phyloP scores from a whole-genome alignment of 1,284 basidiomycete species.

The Pulchroboletus neoregius region DNA sequence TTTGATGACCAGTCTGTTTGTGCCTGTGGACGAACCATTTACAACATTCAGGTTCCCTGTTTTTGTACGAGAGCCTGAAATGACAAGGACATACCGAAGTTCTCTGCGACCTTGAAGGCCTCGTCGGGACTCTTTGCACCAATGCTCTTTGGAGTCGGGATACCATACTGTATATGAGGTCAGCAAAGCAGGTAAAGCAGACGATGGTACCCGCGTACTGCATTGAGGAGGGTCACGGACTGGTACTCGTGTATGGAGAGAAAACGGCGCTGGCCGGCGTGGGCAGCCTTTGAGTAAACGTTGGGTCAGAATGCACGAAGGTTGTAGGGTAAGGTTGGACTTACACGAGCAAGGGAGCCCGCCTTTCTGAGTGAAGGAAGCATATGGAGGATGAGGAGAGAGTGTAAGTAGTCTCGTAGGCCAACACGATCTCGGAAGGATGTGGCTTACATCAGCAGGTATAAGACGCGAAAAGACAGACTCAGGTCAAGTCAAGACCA shows the following conservation, averaged over 20 bases:
- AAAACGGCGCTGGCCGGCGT: conserved; percentile 84
- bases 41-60: background rate
- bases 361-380: conserved; percentile 60
- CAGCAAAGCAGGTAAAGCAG: conserved; percentile 2
- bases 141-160: conserved; percentile 92
- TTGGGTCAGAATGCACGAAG: background rate
- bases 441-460: conserved; percentile 1
- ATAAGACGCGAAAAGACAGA: background rate
- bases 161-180: conserved; percentile 69
- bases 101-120: conserved; percentile 85
- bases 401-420: too few species aligned
- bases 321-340: conserved; percentile 24
- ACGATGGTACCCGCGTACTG: conserved; percentile 47
- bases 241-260: conserved; percentile 99
- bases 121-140: conserved; percentile 88
- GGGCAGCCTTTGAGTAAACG: conserved; percentile 44
- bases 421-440: conserved; percentile 5
- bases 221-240: conserved; percentile 91
- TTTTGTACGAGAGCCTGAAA: background rate
- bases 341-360: conserved; percentile 56
- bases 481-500: conserved; percentile 38
- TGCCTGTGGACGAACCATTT: conserved; percentile 41
- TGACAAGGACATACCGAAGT: conserved; percentile 60
- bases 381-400: conserved; percentile 41
- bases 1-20: conserved; percentile 85